phyloP scores from a whole-genome alignment of 139 green algal genomes.

The Asterochloris erici region DNA sequence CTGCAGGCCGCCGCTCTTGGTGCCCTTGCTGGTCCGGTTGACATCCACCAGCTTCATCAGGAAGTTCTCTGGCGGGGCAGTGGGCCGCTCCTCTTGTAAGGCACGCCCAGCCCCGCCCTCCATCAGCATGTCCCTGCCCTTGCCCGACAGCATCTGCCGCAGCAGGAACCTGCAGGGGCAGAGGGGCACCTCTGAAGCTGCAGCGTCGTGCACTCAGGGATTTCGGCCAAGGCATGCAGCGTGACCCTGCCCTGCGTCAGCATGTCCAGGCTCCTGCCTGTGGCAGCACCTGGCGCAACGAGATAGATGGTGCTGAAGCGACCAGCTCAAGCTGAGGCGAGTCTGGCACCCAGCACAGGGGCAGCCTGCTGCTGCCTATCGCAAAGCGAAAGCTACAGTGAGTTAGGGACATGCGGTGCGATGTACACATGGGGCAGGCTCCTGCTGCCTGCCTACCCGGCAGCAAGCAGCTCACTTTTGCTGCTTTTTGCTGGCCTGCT shows the following conservation, averaged over 20 bases:
- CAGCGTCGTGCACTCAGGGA: neutral
- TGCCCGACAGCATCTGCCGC: neutral
- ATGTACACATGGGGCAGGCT: neutral
- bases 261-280: neutral
- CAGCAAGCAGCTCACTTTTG: neutral
- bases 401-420: neutral
- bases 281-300: neutral
- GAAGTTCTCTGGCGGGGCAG: constrained; percentile 4
- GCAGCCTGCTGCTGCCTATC: neutral
- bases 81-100: neutral
- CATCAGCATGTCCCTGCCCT: constrained; percentile 7
- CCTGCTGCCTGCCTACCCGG: neutral
- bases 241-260: neutral
- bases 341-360: neutral
- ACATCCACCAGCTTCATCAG: constrained; percentile 18
- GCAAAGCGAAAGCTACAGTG: neutral
- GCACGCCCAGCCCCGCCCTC: neutral
- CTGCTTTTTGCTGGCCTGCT: constrained; percentile 13
- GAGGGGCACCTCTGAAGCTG: neutral
- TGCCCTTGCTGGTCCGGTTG: constrained; percentile 21
- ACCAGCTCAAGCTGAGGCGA: neutral
- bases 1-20: constrained; percentile 4
- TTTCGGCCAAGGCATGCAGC: neutral
- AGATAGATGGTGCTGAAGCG: neutral
- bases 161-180: neutral